phyloP scores from a whole-genome alignment of 2,329 filamentous ascomycete genomes.

The Trichoderma harzianum region DNA sequence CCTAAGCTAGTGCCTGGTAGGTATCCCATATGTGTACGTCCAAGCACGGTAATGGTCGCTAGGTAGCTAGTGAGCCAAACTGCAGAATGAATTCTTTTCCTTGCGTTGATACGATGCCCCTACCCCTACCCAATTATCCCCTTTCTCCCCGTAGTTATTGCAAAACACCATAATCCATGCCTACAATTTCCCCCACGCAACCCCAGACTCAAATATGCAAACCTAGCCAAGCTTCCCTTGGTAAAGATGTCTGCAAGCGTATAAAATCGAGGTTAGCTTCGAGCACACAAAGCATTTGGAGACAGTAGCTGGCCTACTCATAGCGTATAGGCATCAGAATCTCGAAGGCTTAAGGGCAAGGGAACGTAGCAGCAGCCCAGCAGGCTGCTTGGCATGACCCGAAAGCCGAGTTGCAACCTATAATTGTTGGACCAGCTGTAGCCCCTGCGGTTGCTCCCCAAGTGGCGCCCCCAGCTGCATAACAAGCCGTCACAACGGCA shows the following conservation, averaged over 20 bases:
- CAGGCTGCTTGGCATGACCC: slow-evolving; percentile 26
- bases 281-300: neutral
- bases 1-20: too few relatives aligned
- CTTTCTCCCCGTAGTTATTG: neutral
- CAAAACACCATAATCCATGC: neutral
- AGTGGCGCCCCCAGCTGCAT: slow-evolving; percentile 40
- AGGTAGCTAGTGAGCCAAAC: too few relatives aligned
- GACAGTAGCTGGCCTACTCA: neutral
- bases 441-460: slow-evolving; percentile 39
- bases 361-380: neutral
- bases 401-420: slow-evolving; percentile 42
- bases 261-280: neutral
- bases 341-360: neutral
- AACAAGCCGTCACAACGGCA: slow-evolving; percentile 42
- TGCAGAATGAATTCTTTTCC: too few relatives aligned
- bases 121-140: neutral
- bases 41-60: too few relatives aligned
- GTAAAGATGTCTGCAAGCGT: neutral
- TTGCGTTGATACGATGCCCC: too few relatives aligned
- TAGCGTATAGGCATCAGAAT: neutral
- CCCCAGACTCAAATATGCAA: neutral
- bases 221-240: neutral
- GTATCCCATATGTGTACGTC: too few relatives aligned
- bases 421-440: slow-evolving; percentile 35
- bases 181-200: neutral